These are phyloP conservation scores for Ceratobasidium papillatum DNA, from an alignment of 1,284 basidiomycete genomes.

Conservation along the genomic window DNA sequence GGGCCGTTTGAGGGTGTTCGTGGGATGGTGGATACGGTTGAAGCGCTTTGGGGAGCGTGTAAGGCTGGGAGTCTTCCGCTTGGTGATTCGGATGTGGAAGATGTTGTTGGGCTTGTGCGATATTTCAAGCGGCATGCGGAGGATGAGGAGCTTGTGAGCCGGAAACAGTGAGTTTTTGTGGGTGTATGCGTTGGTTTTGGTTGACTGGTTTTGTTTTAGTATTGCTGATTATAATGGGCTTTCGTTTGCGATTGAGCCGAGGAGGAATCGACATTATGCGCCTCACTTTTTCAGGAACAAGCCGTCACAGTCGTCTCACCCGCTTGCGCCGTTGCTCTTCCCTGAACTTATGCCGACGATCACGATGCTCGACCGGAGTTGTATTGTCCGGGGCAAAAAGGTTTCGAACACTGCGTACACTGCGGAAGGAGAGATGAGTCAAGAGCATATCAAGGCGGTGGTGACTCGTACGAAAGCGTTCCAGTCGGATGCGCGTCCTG, in stretches of 20 bases:
- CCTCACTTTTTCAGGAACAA: slow-evolving; percentile 71
- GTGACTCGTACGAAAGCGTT: slow-evolving; percentile 32
- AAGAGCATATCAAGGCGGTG: slow-evolving; percentile 35
- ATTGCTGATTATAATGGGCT: slow-evolving; percentile 79
- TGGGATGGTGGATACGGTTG: slow-evolving; percentile 51
- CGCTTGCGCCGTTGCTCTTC: slow-evolving; percentile 74
- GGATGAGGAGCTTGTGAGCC: slow-evolving; percentile 51
- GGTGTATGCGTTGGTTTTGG: slow-evolving; percentile 20
- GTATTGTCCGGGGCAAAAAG: slow-evolving; percentile 62
- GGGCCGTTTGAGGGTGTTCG: slow-evolving; percentile 64
- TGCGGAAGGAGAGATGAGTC: slow-evolving; percentile 19
- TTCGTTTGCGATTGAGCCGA: slow-evolving; percentile 76
- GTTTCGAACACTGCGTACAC: slow-evolving; percentile 36
- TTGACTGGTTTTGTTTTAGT: slow-evolving; percentile 52
- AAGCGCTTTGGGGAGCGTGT: slow-evolving; percentile 18
- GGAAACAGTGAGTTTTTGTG: slow-evolving; percentile 25
- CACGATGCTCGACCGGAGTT: slow-evolving; percentile 69
- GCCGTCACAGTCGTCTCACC: slow-evolving; percentile 57
- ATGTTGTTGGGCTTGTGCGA: slow-evolving; percentile 53
- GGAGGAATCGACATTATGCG: slow-evolving; percentile 73
- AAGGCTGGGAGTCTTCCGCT: slow-evolving; percentile 41
- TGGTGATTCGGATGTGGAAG: slow-evolving; percentile 58
- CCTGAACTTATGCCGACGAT: slow-evolving; percentile 73
- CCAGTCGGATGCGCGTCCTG: slow-evolving; percentile 14
- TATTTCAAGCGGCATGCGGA: slow-evolving; percentile 59